Evolutionary conservation across 495 filamentous ascomycete genomes (phyloP).

Genomic region (Xanthoparmelia taractica): DNA sequence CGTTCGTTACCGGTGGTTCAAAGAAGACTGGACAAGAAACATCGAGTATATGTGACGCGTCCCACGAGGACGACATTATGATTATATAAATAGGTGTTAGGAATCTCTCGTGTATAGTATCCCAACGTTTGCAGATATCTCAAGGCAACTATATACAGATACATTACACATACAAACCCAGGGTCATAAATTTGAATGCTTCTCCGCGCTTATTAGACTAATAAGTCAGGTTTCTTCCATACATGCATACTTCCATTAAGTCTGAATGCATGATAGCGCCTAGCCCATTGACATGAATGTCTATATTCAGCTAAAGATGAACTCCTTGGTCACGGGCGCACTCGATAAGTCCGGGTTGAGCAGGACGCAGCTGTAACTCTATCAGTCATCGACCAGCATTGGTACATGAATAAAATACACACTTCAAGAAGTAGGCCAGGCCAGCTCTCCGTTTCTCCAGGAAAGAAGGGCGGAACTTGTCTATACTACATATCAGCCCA

Average conservation of each 20-base stretch:
- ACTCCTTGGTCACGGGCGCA: conserved; percentile 62
- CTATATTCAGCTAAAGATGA: conserved; percentile 42
- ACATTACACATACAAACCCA: not conserved
- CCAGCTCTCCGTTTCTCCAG: conserved; percentile 58
- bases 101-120: too few relatives aligned
- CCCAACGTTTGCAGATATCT: not conserved
- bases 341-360: conserved; percentile 64
- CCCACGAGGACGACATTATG: too few relatives aligned
- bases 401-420: conserved; percentile 27
- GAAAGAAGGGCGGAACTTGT: conserved; percentile 60
- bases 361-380: conserved; percentile 48
- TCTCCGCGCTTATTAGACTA: not conserved
- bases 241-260: not conserved
- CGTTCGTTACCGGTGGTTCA: not conserved
- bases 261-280: not conserved
- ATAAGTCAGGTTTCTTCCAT: not conserved
- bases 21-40: not conserved
- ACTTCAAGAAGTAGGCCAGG: conserved; percentile 67
- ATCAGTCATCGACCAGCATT: not conserved
- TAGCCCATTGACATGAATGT: not conserved
- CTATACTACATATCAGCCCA: conserved; percentile 33
- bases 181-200: not conserved
- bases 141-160: not conserved
- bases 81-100: not conserved
- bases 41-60: not conserved